Conservation (phyloP, 2,329 filamentous ascomycete species). For the Clonostachys rosea region DNA sequence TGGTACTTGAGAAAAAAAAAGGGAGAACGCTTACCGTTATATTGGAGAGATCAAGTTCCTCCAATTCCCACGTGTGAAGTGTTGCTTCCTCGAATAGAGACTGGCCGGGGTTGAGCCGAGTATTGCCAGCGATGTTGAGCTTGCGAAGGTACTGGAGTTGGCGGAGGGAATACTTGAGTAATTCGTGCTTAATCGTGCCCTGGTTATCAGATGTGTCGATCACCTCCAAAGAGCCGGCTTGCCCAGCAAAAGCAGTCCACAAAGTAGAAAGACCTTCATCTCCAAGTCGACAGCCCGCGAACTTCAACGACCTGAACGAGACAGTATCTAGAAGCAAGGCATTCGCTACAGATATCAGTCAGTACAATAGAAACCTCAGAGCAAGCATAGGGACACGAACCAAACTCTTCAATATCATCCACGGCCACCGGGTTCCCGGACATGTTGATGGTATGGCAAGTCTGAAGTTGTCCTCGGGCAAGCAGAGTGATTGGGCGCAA, state of each 20-base stretch:
- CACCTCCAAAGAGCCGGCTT: slow-evolving; percentile 36
- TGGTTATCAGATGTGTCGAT: slow-evolving; percentile 50
- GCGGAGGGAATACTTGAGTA: slow-evolving; percentile 36
- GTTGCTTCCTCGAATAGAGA: slow-evolving; percentile 40
- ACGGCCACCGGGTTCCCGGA: slow-evolving; percentile 42
- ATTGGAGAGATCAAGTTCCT: slow-evolving; percentile 49
- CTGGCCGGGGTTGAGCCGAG: slow-evolving; percentile 37
- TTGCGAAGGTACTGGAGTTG: slow-evolving; percentile 37
- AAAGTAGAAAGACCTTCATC: slow-evolving; percentile 42
- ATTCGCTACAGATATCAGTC: slow-evolving; percentile 15
- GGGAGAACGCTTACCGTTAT: slow-evolving; percentile 35
- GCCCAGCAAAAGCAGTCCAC: slow-evolving; percentile 40
- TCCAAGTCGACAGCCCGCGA: slow-evolving; percentile 45
- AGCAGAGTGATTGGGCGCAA: slow-evolving; percentile 44
- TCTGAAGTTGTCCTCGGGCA: slow-evolving; percentile 36
- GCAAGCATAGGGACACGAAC: slow-evolving; percentile 19
- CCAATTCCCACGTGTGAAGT: slow-evolving; percentile 38
- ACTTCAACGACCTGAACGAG: slow-evolving; percentile 40
- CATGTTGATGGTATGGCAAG: slow-evolving; percentile 46
- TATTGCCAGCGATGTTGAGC: slow-evolving; percentile 45
- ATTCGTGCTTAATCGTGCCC: slow-evolving; percentile 42
- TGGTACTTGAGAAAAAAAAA: too few relatives aligned
- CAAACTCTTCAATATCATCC: slow-evolving; percentile 42
- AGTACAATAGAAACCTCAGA: neutral
- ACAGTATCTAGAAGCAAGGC: slow-evolving; percentile 24